Percentiles rank a stretch among this genome's conserved stretches.
Conservation (phyloP, 164 flowering plant genomes). For the Annona squamosa region DNA sequence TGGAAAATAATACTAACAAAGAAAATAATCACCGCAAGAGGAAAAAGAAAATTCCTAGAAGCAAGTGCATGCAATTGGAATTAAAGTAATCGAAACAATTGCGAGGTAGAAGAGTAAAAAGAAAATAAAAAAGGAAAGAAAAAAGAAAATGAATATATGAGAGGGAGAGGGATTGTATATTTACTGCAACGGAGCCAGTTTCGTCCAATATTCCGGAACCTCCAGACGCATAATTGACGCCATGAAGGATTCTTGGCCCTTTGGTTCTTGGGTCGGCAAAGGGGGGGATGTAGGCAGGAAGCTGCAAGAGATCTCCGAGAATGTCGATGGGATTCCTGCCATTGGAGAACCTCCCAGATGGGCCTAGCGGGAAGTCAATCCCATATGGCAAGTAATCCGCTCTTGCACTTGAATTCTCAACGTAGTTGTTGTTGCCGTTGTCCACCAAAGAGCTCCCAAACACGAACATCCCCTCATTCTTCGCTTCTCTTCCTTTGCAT, state of each 20-base stretch:
- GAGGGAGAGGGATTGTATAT: slow-evolving; percentile 10
- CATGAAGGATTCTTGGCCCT: slow-evolving; percentile 35
- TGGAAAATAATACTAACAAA: no score
- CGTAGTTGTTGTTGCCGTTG: slow-evolving; percentile 68
- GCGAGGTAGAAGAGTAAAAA: neutral
- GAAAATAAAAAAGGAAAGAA: neutral
- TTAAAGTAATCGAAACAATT: no score
- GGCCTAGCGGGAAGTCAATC: slow-evolving; percentile 49
- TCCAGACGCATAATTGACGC: slow-evolving; percentile 62
- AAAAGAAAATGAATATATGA: neutral
- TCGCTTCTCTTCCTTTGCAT: neutral
- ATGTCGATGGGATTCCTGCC: slow-evolving; percentile 51
- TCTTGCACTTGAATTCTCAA: slow-evolving; percentile 25
- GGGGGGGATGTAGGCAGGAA: slow-evolving; percentile 36
- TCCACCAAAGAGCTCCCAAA: slow-evolving; percentile 79
- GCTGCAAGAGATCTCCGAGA: slow-evolving; percentile 32
- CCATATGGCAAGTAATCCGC: slow-evolving; percentile 62
- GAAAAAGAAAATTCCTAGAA: no score
- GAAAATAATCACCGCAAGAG: no score
- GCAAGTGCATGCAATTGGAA: no score
- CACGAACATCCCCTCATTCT: slow-evolving; percentile 51
- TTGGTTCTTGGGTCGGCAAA: slow-evolving; percentile 39
- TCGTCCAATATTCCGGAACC: slow-evolving; percentile 58
- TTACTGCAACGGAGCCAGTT: slow-evolving; percentile 45
- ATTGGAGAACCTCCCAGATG: slow-evolving; percentile 62